Conservation (phyloP, 805 yeast species). For the Komagataella pseudopastoris region DNA sequence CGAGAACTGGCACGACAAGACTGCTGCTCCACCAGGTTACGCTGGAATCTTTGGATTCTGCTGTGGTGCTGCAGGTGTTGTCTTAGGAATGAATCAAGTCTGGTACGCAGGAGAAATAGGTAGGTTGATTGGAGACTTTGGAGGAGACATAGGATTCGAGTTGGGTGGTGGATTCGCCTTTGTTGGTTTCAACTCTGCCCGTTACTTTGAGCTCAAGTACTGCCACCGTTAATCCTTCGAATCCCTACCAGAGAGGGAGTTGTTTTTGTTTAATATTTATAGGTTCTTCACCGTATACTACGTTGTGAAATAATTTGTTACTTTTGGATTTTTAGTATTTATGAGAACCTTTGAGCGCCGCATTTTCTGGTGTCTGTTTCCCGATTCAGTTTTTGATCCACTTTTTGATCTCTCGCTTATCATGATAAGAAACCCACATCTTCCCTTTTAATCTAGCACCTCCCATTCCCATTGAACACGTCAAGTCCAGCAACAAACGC, state of each 20-base stretch:
- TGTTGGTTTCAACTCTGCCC: constrained; percentile 38
- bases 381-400: background rate
- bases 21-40: constrained; percentile 54
- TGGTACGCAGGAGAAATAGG: constrained; percentile 75
- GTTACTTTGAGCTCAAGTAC: constrained; percentile 59
- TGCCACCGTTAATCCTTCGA: constrained; percentile 26
- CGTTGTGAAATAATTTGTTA: background rate
- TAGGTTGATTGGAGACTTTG: constrained; percentile 41
- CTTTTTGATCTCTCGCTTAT: background rate
- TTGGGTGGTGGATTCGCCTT: constrained; percentile 57
- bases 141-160: constrained; percentile 86
- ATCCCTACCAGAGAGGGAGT: background rate
- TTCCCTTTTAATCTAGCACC: background rate
- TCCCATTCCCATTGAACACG: background rate
- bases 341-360: background rate
- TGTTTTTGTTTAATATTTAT: background rate
- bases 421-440: background rate
- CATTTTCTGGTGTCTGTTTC: background rate
- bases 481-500: background rate
- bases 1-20: constrained; percentile 42
- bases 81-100: constrained; percentile 73
- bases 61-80: constrained; percentile 79
- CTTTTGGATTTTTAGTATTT: background rate
- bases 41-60: constrained; percentile 74
- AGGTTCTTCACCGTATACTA: background rate